Evolutionary conservation across 805 yeast genomes (phyloP).

Genomic region (Myxozyma vanderwaltii): DNA sequence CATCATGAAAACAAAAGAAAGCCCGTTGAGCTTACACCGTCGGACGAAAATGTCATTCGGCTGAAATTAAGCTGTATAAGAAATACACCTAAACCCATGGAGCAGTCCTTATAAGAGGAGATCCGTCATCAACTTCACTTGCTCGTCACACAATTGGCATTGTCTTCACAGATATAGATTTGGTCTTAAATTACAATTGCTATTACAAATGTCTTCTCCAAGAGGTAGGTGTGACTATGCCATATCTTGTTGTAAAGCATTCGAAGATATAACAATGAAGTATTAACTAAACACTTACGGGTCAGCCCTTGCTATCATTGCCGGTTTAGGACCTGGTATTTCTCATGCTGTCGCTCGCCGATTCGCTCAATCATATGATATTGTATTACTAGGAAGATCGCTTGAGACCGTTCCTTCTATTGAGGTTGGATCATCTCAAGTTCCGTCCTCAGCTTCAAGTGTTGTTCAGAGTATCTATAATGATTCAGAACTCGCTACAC

Average conservation of each 20-base stretch:
- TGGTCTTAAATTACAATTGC: neutral
- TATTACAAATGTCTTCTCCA: neutral
- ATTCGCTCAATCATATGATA: constrained; percentile 20
- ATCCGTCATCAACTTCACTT: too few species aligned
- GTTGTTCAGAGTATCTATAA: neutral
- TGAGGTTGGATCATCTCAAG: neutral
- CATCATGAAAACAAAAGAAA: too few species aligned
- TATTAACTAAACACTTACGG: too few species aligned
- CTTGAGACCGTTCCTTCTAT: neutral
- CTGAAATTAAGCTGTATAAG: too few species aligned
- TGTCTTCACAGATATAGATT: neutral
- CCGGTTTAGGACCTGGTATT: constrained; percentile 31
- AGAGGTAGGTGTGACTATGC: neutral
- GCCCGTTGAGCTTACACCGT: too few species aligned
- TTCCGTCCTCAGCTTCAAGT: neutral
- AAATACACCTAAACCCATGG: too few species aligned
- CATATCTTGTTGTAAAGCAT: too few species aligned
- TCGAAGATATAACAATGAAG: neutral
- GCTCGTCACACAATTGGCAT: neutral
- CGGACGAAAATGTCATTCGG: too few species aligned
- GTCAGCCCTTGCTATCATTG: constrained; percentile 29
- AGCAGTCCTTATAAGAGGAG: too few species aligned
- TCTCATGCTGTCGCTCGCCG: constrained; percentile 20
- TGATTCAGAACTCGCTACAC: constrained; percentile 2
- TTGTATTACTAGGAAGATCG: constrained; percentile 25